phyloP scores from a whole-genome alignment of 768 basidiomycete genomes.

The Collybia mongolica region DNA sequence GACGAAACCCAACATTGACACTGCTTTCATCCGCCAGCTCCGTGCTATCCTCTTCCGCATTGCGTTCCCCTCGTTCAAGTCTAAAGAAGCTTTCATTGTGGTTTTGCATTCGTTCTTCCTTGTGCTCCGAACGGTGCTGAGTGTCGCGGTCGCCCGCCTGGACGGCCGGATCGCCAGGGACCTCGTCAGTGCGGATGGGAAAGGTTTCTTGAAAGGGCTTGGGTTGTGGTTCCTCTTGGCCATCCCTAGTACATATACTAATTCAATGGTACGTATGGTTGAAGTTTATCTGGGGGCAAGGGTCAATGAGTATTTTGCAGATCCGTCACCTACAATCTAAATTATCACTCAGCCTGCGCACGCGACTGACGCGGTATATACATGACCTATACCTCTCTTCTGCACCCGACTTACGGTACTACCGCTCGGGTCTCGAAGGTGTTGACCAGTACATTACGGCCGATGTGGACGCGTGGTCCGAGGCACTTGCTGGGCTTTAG shows the following conservation, averaged over 20 bases:
- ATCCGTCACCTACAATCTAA: conserved; percentile 88
- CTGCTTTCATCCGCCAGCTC: conserved; percentile 69
- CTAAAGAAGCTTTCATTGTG: conserved; percentile 74
- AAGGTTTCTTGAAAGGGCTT: conserved; percentile 79
- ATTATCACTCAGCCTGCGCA: conserved; percentile 78
- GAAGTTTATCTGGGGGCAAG: background rate
- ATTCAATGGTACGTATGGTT: conserved; percentile 69
- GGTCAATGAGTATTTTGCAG: conserved; percentile 32
- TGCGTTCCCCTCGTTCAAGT: conserved; percentile 58
- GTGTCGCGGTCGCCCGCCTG: conserved; percentile 82
- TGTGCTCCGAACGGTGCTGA: conserved; percentile 81
- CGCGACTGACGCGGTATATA: conserved; percentile 85
- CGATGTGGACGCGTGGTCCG: conserved; percentile 88
- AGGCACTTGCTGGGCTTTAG: conserved; percentile 85
- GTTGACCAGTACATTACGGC: conserved; percentile 93
- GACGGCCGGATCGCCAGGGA: conserved; percentile 91
- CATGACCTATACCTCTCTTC: conserved; percentile 90
- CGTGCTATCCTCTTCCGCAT: conserved; percentile 70
- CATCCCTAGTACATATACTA: conserved; percentile 92
- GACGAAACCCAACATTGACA: conserved; percentile 66
- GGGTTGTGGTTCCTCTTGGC: conserved; percentile 89
- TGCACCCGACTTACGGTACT: conserved; percentile 69
- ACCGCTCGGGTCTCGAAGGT: conserved; percentile 62
- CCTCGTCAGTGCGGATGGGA: conserved; percentile 80
- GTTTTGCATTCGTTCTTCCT: conserved; percentile 82